Evolutionary conservation across 139 green algal genomes (phyloP).

Genomic region (Monoraphidium neglectum): DNA sequence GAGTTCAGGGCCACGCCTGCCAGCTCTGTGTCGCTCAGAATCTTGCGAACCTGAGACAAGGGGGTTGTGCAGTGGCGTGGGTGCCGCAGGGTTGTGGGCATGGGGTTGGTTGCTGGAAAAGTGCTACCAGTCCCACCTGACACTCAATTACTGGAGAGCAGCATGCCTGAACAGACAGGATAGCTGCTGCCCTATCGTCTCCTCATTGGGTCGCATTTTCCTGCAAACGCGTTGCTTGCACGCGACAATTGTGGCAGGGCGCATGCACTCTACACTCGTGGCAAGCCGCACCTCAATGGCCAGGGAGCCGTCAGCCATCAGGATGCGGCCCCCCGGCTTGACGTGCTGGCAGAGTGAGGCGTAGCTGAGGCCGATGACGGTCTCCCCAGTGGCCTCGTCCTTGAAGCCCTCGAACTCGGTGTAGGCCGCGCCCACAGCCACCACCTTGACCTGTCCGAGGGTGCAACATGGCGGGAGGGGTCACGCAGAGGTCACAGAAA

Average conservation of each 20-base stretch:
- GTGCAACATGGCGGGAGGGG: neutral
- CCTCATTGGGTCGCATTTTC: neutral
- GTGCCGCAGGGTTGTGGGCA: no score
- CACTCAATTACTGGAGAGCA: no score
- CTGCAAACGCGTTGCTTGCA: neutral
- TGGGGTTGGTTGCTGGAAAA: no score
- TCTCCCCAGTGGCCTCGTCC: conserved; percentile 36
- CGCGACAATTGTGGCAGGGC: no score
- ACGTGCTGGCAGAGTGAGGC: conserved; percentile 57
- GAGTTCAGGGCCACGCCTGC: conserved; percentile 46
- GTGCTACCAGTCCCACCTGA: no score
- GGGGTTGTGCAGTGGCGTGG: no score
- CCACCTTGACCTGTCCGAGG: conserved; percentile 46
- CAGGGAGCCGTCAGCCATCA: conserved; percentile 65
- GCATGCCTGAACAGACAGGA: no score
- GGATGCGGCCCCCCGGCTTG: conserved; percentile 56
- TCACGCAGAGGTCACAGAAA: neutral
- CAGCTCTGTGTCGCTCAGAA: conserved; percentile 49
- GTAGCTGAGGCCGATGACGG: conserved; percentile 60
- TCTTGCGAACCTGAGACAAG: conserved; percentile 30
- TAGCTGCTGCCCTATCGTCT: no score
- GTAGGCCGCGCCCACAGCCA: conserved; percentile 64
- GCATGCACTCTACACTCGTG: no score
- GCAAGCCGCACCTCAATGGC: conserved; percentile 43
- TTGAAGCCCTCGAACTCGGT: conserved; percentile 50